Evolutionary conservation across 2,329 filamentous ascomycete genomes (phyloP).

Genomic region (Arthrobotrys conoides): DNA sequence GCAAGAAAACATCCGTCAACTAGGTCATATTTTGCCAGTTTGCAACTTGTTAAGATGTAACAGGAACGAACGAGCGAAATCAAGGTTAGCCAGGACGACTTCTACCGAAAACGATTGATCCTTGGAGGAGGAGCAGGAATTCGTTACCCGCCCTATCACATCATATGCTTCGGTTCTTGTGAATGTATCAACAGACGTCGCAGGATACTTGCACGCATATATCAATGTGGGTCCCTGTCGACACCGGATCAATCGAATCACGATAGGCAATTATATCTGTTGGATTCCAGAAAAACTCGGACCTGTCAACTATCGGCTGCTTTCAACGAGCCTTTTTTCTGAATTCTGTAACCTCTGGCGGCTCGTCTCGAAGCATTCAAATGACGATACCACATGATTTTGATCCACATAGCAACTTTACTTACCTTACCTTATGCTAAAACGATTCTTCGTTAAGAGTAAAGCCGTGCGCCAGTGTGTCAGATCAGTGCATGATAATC

Average conservation of each 20-base stretch:
- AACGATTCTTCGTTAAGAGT: slow-evolving; percentile 26
- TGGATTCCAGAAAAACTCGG: slow-evolving; percentile 7
- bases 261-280: slow-evolving; percentile 14
- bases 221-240: slow-evolving; percentile 31
- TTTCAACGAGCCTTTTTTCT: slow-evolving; percentile 9
- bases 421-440: slow-evolving; percentile 9
- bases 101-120: slow-evolving; percentile 18
- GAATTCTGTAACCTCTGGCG: neutral
- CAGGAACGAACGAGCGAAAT: slow-evolving; percentile 16
- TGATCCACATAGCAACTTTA: neutral
- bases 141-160: slow-evolving; percentile 45
- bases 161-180: slow-evolving; percentile 27
- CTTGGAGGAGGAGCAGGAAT: slow-evolving; percentile 30
- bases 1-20: neutral
- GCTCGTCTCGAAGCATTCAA: slow-evolving; percentile 42
- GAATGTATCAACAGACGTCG: slow-evolving; percentile 35
- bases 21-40: slow-evolving; percentile 42
- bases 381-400: slow-evolving; percentile 44
- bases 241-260: slow-evolving; percentile 36
- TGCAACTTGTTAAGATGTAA: neutral
- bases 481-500: neutral
- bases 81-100: neutral
- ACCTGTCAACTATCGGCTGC: slow-evolving; percentile 31
- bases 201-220: slow-evolving; percentile 36
- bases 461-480: slow-evolving; percentile 16